Evolutionary conservation across 768 basidiomycete genomes (phyloP), one percentile per base, ranked within the genome.

Genomic region (Tephrocybe sp.): DNA sequence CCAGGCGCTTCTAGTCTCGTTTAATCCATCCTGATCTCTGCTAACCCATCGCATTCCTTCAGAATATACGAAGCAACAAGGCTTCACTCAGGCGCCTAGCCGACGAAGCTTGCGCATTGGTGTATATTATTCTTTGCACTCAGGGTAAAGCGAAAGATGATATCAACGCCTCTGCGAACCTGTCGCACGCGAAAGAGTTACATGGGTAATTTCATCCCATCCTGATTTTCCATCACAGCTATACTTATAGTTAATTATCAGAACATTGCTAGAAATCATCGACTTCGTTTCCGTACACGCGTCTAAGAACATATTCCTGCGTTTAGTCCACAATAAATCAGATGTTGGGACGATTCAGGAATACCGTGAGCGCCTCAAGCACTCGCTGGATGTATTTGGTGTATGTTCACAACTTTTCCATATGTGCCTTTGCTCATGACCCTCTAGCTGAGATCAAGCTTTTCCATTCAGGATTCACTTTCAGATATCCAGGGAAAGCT

Each of bases 331-430:
- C 13, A 12, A 4, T 16, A 52, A 41, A 20, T 52, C 45, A 1
- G 44, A 52, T 16, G 7, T 6, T 10, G 30, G 39, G 23, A 22
- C 10, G 33, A 47, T 52, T 33, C 43, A 41, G 13, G 23, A 45
- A 8, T 51, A 39, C 6, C 50, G 50, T 9, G 50, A 51, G 9
- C 38, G 42, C 7, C 35, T 52, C 11, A 52, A 38, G 8, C 51
- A 46, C 3, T 46, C 38, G 4, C 6, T 47, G 14, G 44, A 46
- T 13, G 31, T 52, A 13, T 52, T 52, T 23, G 9, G 16, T 39
- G 51, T 46, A 38, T 11, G 36, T 46, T 65, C 65, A n/a, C n/a
- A n/a, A n/a, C n/a, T n/a, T n/a, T n/a, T n/a, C n/a, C n/a, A n/a
- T n/a, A n/a, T n/a, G n/a, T n/a, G 26, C 26, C 26, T 26, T 26